Base-by-base conservation (phyloP, 2,329 filamentous ascomycete genomes). In the Colletotrichum filicis region DNA sequence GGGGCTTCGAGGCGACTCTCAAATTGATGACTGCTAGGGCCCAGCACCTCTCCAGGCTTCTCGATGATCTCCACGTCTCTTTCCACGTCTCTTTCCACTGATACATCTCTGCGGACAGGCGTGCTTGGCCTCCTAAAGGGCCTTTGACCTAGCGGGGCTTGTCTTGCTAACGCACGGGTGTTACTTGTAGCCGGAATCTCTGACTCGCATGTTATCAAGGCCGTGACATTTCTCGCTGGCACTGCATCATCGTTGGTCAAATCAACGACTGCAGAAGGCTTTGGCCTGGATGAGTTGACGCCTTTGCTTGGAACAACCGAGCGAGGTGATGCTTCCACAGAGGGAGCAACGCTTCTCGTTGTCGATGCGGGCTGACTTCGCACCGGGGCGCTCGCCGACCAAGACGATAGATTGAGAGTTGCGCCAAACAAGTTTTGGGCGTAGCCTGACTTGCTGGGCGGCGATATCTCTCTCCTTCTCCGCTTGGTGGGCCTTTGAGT, bases 341-440 rank as follows among this genome's bases (percentile, higher is more conserved):
- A 19, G 24, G 46, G 57, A 28, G 26, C 28, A 28, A 16, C 14
- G 26, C 49, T 42, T 9, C 49, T 56, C 11, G 60, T 28, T 5
- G 55, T 59, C 16, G 26, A 32, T 26, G 55, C 5, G 9, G 56
- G 60, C 30, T 73, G 66, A 30, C 61, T 65, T 14, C 70, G 60
- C 8, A 61, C 6, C 9, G 67, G 22, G 24, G 72, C 62, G 35
- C 60, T 71, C 4, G 68, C 60, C 7, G 74, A 62, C 69, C 73
- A 74, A 26, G 74, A 61, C 8, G 74, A 70, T n/a, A 89, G 79
- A 5, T 80, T 83, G 60, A 89, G 75, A 5, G 84, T 78, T 24
- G 87, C 82, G 3, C 87, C 87, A 75, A 88, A 88, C 4, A 89
- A 78, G 75, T 83, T 87, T 74, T 86, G 85, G 5, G 87, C 86